These are phyloP conservation scores for Helianthus annuus DNA, from an alignment of 129 eudicot genomes.

Conservation along the genomic window HanXRQr2.0-SUNRISE NC_035441.2:158907179-158907678, in stretches of 20 bases:
- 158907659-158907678: too few species aligned
- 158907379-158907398: conserved; percentile 78
- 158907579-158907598: too few species aligned
- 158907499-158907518: background rate
- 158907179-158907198: conserved; percentile 41
- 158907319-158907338: conserved; percentile 88
- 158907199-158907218: conserved; percentile 68
- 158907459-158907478: background rate
- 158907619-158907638: too few species aligned
- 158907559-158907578: too few species aligned
- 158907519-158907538: too few species aligned
- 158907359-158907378: conserved; percentile 88
- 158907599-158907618: too few species aligned
- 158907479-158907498: background rate
- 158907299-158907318: conserved; percentile 61
- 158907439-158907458: conserved; percentile 66
- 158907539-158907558: too few species aligned
- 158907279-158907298: conserved; percentile 93
- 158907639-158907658: too few species aligned
- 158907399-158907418: conserved; percentile 95
- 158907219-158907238: conserved; percentile 99
- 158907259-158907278: conserved; percentile 83
- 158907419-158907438: conserved; percentile 96
- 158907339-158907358: conserved; percentile 98
- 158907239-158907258: conserved; percentile 88